phyloP scores from a whole-genome alignment of 495 filamentous ascomycete species.

The Penicillium turbatum region DNA sequence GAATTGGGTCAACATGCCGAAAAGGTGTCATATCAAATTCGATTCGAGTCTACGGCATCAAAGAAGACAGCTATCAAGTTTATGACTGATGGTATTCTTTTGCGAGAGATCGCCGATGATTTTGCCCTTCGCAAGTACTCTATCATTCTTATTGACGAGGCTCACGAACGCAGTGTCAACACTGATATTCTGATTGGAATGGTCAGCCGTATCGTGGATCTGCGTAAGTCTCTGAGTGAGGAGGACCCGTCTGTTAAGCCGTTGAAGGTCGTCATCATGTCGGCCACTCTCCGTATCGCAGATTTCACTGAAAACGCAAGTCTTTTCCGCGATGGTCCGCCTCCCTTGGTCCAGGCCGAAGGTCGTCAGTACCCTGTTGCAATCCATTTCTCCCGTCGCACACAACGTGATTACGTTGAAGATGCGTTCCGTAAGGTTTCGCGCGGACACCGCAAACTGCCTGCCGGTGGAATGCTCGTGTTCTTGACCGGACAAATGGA shows the following conservation, averaged over 20 bases:
- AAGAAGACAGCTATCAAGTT: constrained; percentile 92
- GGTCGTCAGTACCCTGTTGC: constrained; percentile 92
- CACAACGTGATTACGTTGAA: constrained; percentile 81
- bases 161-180: constrained; percentile 95
- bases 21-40: constrained; percentile 87
- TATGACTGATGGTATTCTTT: constrained; percentile 96
- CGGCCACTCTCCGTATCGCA: constrained; percentile 83
- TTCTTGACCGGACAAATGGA: constrained; percentile 95
- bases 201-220: constrained; percentile 84
- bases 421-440: constrained; percentile 85
- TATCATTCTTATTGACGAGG: constrained; percentile 91
- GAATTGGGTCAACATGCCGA: constrained; percentile 68
- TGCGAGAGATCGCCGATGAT: constrained; percentile 87
- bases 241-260: constrained; percentile 64
- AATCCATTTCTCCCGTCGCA: constrained; percentile 79
- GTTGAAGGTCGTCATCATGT: constrained; percentile 97
- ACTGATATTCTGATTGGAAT: constrained; percentile 97
- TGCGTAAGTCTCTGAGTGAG: constrained; percentile 60
- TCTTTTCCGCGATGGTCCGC: constrained; percentile 70
- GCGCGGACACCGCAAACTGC: constrained; percentile 84
- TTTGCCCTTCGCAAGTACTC: constrained; percentile 92
- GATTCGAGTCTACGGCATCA: constrained; percentile 82
- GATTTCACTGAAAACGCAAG: constrained; percentile 82
- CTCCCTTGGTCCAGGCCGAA: constrained; percentile 84
- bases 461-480: constrained; percentile 87